Evolutionary conservation across 169 alveolate species (phyloP).

Genomic region (Eimeria sp.): DNA sequence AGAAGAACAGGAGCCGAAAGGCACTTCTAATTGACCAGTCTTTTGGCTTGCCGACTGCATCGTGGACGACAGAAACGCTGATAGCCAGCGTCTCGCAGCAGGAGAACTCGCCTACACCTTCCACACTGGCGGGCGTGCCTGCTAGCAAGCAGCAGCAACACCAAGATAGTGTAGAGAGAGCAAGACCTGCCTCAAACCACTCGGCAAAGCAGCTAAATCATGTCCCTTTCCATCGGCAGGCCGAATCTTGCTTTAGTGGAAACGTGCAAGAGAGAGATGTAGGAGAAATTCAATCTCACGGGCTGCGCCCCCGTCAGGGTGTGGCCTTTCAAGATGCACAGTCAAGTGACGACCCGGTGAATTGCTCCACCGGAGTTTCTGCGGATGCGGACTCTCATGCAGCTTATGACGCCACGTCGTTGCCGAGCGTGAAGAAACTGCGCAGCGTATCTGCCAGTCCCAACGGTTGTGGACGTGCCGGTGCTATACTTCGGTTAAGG

Average conservation of each 20-base stretch:
- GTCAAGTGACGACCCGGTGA: neutral
- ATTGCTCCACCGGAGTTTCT: neutral
- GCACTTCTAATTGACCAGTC: slow-evolving; percentile 62
- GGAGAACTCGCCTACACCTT: neutral
- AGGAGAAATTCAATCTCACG: neutral
- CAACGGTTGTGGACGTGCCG: neutral
- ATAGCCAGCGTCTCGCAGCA: neutral
- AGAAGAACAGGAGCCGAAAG: slow-evolving; percentile 1
- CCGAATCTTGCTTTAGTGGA: neutral
- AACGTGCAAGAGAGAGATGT: neutral
- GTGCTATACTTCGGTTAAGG: slow-evolving; percentile 48
- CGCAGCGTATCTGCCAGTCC: slow-evolving; percentile 63
- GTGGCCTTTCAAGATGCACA: slow-evolving; percentile 18
- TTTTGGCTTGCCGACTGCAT: neutral
- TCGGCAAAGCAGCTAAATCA: neutral
- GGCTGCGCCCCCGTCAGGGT: neutral
- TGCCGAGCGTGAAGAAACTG: slow-evolving; percentile 48
- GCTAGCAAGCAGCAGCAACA: neutral
- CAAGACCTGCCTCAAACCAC: neutral
- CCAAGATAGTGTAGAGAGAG: neutral
- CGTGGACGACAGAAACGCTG: neutral
- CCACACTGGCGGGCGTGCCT: neutral
- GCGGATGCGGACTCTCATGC: neutral
- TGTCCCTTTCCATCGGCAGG: neutral
- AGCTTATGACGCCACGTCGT: slow-evolving; percentile 7